Base-by-base conservation (phyloP, 1,284 basidiomycete genomes). In the Heterobasidion occidentale region DNA sequence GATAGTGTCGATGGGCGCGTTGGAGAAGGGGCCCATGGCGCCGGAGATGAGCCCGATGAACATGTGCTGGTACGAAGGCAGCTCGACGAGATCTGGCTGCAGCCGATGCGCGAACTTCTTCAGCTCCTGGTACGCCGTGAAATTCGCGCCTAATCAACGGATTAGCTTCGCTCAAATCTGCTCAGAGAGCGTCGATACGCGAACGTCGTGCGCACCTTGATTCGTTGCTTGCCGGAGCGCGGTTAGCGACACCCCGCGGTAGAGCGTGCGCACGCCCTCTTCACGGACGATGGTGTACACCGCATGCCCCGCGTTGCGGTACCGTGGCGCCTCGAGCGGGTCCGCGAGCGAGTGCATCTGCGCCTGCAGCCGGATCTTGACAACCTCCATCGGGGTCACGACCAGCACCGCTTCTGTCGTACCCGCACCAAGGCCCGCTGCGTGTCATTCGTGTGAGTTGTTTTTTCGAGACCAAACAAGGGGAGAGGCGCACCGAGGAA, bases 301-400 rank as follows among this genome's bases (percentile, higher is more conserved):
- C 0, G 95, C 95, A 73, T 99, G 96, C 0, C 88, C 94, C 17
- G 96, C 96, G 74, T 98, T 99, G 50, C 95, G 84, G 75, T 99
- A 99, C 67, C 92, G 82, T 2, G 97, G 97, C 36, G 86, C 79
- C 69, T 99, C 96, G 55, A 97, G 75, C 45, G 96, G 97, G 71
- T 99, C 96, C 9, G 95, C 93, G 58, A 99, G 81, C 44, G 96
- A 98, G 74, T 99, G 96, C 70, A 93, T 91, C 70, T 99, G 97
- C 7, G 97, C 96, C 74, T 99, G 96, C 64, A 99, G 77, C 56
- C 97, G 86, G 68, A 99, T 99, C 78, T 99, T 99, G 69, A 99
- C 93, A 47, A 99, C 96, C 70, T 99, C 96, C 96, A 99, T 99
- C 0, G 96, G 96, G 57, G 92, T 97, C 11, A 99, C 96, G 45